Conservation (phyloP, 371 early-diverging fungal genomes). For the Scutellospora calospora region DNA sequence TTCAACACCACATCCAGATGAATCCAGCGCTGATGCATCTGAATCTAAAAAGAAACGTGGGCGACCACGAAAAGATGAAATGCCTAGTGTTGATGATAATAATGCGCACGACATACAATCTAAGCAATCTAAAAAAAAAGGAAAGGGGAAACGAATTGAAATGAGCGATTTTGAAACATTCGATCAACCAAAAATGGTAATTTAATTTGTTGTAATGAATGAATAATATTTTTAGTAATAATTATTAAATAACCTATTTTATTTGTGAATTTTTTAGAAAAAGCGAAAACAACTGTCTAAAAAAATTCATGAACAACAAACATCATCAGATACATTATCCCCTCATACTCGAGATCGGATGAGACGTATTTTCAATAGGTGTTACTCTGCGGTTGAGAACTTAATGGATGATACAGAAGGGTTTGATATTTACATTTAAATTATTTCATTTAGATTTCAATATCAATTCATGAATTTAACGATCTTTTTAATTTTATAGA, state of each 20-base stretch:
- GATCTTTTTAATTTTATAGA: not conserved
- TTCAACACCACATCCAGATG: constrained; percentile 46
- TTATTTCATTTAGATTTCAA: not conserved
- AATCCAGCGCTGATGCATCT: constrained; percentile 47
- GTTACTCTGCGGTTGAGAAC: constrained; percentile 64
- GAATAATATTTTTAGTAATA: no score
- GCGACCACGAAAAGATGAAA: constrained; percentile 47
- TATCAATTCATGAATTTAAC: not conserved
- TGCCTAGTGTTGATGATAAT: not conserved
- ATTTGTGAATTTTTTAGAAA: constrained; percentile 33
- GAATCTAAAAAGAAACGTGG: constrained; percentile 49
- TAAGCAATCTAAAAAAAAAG: constrained; percentile 43
- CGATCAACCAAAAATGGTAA: constrained; percentile 9
- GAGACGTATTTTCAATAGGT: constrained; percentile 59
- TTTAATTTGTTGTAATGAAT: no score
- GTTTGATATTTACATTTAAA: constrained; percentile 27
- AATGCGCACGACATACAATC: not conserved
- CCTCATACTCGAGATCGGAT: constrained; percentile 52
- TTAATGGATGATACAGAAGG: constrained; percentile 52
- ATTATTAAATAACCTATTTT: not conserved
- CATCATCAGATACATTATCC: constrained; percentile 44
- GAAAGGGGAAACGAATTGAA: constrained; percentile 41
- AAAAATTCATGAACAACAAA: constrained; percentile 50
- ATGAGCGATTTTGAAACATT: not conserved
- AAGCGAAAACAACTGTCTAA: constrained; percentile 46